Base-by-base conservation (phyloP, 306 rosid species). In the Fragaria iinumae region DNA sequence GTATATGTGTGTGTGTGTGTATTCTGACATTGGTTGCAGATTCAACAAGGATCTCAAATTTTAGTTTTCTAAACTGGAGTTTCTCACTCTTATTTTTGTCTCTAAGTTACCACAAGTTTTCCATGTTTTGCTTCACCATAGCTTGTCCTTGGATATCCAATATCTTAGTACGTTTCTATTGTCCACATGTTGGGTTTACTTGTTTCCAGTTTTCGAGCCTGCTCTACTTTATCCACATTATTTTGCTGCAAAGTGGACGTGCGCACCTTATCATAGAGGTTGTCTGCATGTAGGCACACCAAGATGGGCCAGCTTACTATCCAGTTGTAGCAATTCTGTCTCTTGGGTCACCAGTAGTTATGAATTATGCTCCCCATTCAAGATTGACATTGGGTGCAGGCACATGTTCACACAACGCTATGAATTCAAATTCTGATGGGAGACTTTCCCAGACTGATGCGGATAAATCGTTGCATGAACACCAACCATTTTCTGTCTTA, bases 321-420 rank as follows among this genome's bases (percentile, higher is more conserved):
- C 98, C 98, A 2, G 97, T 89, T 0, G 98, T 86, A 60, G 96
- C 98, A 71, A 93, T 91, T 86, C 84, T 93, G 48, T 93, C 98
- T 38, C 93, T 93, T 39, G 96, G 89, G 78, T 91, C 94, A 41
- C 90, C 98, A 56, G 94, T 72, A 43, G 93, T 91, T 65, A 93
- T 93, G 97, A 87, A 93, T 80, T 93, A 91, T 80, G 86, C 93
- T 85, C 96, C 98, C 53, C 98, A 93, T 86, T 79, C 93, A 65
- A 89, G 88, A 75, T 83, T 93, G 67, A 82, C 79, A 83, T 71
- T 67, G n/a, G 79, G 85, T 76, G 47, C 76, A 11, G 73, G 77
- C 27, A 43, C 67, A 39, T 21, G 13, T 45, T 53, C 76, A 20
- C 70, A 77, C 41, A 69, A 78, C 67, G 71, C 21, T 67, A 69